Base-by-base conservation (phyloP, 768 basidiomycete genomes). In the Tricholoma sp. region DNA sequence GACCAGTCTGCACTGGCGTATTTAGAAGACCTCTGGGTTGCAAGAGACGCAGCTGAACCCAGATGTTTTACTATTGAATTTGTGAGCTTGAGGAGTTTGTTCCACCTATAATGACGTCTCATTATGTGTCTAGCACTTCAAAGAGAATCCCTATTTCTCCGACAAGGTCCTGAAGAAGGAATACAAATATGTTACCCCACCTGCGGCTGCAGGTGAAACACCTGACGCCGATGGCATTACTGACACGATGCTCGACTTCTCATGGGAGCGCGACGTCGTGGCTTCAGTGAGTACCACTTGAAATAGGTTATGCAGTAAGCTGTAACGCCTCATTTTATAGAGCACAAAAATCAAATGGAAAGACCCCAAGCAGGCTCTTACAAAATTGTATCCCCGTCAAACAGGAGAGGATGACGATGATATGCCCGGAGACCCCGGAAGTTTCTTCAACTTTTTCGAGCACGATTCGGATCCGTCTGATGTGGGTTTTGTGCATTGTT, bases 361-460 rank as follows among this genome's bases (percentile, higher is more conserved):
- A 68, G 85, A 89, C 59, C 72, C 85, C 31, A 77, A 81, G 29
- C 85, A 89, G 59, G 84, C 84, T n/a, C 66, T 94, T 67, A 90
- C 89, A 20, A 90, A 91, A 67, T 61, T 86, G 53, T 86, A 93
- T 68, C 89, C 91, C 37, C 83, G 85, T 33, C 79, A 82, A 53
- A 63, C 67, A 32, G 84, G 76, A 50, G 84, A 83, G 8, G 81
- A 80, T 24, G 89, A 88, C 15, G 80, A 82, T 24, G 86, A 86
- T 32, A 62, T 79, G 28, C 39, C 52, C 41, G 76, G 80, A 24
- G 91, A 94, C 50, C 72, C 79, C 50, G 91, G 91, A 55, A 90
- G 85, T 66, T 91, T 94, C 76, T 94, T 94, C 80, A 91, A 92
- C 74, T 87, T 88, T 66, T 92, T 94, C 59, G 91, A 89, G 70